Percentiles rank a stretch among this genome's conserved stretches.
phyloP scores from a whole-genome alignment of 345 rosid genomes.

The Pseudoturritis turrita region DNA sequence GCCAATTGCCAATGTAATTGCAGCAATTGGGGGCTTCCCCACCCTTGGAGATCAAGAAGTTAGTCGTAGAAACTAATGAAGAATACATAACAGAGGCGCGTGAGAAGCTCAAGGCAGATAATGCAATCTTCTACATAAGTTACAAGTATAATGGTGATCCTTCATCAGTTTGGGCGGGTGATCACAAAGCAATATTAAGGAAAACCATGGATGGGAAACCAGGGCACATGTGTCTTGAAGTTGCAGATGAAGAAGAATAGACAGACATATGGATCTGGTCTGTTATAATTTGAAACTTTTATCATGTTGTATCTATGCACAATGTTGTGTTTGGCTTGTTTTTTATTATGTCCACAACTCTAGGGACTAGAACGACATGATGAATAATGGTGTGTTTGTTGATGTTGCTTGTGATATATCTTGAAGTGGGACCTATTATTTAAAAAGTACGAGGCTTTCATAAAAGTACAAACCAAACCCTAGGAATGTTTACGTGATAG shows the following conservation, averaged over 20 bases:
- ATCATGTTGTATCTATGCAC: not conserved
- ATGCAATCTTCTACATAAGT: slow-evolving; percentile 3
- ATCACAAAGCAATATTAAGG: not conserved
- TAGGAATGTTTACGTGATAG: too few relatives aligned
- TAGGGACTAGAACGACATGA: not conserved
- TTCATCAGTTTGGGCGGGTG: not conserved
- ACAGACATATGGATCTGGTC: not conserved
- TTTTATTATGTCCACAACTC: not conserved
- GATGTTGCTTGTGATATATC: too few relatives aligned
- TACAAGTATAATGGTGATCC: slow-evolving; percentile 2
- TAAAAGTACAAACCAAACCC: too few relatives aligned
- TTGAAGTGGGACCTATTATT: too few relatives aligned
- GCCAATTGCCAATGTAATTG: not conserved
- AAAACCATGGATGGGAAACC: slow-evolving; percentile 15
- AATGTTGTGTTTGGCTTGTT: not conserved
- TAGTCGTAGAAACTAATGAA: slow-evolving; percentile 8
- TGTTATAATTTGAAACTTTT: not conserved
- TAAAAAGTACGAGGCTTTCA: too few relatives aligned
- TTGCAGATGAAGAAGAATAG: not conserved
- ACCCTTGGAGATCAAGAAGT: slow-evolving; percentile 3
- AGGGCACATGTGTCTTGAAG: slow-evolving; percentile 6
- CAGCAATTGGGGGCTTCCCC: not conserved
- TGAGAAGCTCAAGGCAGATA: slow-evolving; percentile 5
- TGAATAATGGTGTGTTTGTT: too few relatives aligned
- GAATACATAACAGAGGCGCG: not conserved